phyloP scores from a whole-genome alignment of 768 basidiomycete species.

The Chalciporus chontae region DNA sequence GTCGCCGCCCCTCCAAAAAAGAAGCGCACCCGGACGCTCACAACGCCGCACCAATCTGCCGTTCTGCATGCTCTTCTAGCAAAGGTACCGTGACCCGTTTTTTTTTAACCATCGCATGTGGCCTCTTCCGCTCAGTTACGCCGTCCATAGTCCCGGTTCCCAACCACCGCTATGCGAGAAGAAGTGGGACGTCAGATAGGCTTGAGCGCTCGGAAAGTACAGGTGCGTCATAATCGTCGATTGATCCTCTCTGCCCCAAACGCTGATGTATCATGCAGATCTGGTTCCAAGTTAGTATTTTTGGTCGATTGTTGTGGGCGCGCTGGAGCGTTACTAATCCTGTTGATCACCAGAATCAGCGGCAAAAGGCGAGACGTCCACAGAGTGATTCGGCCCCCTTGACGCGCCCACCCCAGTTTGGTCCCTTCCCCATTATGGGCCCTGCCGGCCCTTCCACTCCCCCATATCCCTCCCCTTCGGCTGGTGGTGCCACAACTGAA shows the following conservation, averaged over 20 bases:
- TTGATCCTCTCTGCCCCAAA: constrained; percentile 3
- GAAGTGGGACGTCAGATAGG: constrained; percentile 85
- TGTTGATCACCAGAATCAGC: constrained; percentile 59
- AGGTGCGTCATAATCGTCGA: constrained; percentile 48
- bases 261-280: constrained; percentile 46
- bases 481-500: constrained; percentile 8
- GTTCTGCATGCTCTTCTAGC: constrained; percentile 86
- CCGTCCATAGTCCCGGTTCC: constrained; percentile 79
- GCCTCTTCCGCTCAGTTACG: not conserved
- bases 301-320: not conserved
- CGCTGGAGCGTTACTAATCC: constrained; percentile 5
- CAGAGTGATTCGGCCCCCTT: constrained; percentile 55
- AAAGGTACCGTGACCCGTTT: constrained; percentile 48
- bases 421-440: constrained; percentile 51
- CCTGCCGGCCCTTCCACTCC: constrained; percentile 29
- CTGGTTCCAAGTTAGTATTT: constrained; percentile 72
- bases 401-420: constrained; percentile 58
- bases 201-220: constrained; percentile 86
- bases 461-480: constrained; percentile 11
- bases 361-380: constrained; percentile 81
- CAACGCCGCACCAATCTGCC: constrained; percentile 84
- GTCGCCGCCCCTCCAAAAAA: constrained; percentile 37
- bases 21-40: constrained; percentile 83
- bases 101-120: not conserved
- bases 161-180: constrained; percentile 83